phyloP scores from a whole-genome alignment of 495 filamentous ascomycete species.

The Chaetomium fimeti region DNA sequence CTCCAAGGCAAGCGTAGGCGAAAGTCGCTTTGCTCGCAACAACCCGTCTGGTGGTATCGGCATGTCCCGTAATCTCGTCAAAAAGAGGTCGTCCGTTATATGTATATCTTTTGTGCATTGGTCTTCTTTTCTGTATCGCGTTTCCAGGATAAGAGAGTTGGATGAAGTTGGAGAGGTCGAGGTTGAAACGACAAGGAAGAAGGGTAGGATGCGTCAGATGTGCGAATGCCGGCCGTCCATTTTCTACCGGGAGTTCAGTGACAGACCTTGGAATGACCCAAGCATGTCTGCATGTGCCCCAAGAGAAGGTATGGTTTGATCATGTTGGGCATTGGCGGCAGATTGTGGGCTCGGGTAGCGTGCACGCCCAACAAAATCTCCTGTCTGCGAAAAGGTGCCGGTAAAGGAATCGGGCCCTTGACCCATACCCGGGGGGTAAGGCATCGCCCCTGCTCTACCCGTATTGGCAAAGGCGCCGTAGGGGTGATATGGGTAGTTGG shows the following conservation, averaged over 20 bases:
- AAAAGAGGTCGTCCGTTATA: constrained; percentile 27
- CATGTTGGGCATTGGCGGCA: constrained; percentile 35
- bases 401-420: constrained; percentile 45
- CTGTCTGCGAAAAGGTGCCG: constrained; percentile 42
- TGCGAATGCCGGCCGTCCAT: constrained; percentile 9
- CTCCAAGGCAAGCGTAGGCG: constrained; percentile 22
- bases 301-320: constrained; percentile 38
- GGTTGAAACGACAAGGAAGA: constrained; percentile 21
- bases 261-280: constrained; percentile 52
- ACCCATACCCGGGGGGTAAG: constrained; percentile 40
- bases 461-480: constrained; percentile 47
- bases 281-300: constrained; percentile 48
- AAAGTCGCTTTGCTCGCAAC: constrained; percentile 22
- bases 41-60: constrained; percentile 26
- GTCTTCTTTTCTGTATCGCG: constrained; percentile 25
- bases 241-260: constrained; percentile 49
- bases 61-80: constrained; percentile 35
- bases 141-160: constrained; percentile 26
- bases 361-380: constrained; percentile 44
- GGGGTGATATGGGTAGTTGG: constrained; percentile 44
- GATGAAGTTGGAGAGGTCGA: constrained; percentile 20
- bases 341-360: constrained; percentile 47
- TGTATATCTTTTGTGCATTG: constrained; percentile 26
- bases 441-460: constrained; percentile 37
- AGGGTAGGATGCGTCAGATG: neutral